phyloP scores from a whole-genome alignment of 768 basidiomycete species.

The Floccularia luteovirens region DNA sequence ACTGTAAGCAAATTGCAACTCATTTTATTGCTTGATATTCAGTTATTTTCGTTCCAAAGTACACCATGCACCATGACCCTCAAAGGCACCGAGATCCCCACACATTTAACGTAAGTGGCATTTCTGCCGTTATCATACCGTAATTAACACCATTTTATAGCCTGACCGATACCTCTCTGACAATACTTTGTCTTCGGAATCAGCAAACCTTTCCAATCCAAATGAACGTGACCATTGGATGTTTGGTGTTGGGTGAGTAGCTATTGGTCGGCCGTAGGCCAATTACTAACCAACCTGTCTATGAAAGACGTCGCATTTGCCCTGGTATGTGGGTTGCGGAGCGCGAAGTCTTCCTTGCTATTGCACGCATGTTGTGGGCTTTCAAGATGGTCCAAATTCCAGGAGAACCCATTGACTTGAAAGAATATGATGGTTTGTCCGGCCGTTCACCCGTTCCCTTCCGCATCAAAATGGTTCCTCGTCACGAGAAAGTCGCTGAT shows the following conservation, averaged over 20 bases:
- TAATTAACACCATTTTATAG: too few relatives aligned
- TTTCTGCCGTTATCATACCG: background rate
- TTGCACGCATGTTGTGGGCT: slow-evolving; percentile 40
- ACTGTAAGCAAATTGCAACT: slow-evolving; percentile 15
- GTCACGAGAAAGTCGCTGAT: slow-evolving; percentile 20
- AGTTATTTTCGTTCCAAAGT: too few relatives aligned
- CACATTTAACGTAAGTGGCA: slow-evolving; percentile 17
- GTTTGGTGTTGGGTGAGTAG: slow-evolving; percentile 38
- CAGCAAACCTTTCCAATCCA: slow-evolving; percentile 31
- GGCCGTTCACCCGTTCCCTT: slow-evolving; percentile 38
- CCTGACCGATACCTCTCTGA: slow-evolving; percentile 40
- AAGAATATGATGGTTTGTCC: slow-evolving; percentile 39
- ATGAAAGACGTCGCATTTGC: slow-evolving; percentile 28
- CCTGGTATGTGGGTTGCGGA: slow-evolving; percentile 38
- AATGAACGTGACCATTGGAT: slow-evolving; percentile 43
- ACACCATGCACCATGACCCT: slow-evolving; percentile 27
- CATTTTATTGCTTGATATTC: too few relatives aligned
- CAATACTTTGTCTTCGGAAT: slow-evolving; percentile 27
- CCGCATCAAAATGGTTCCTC: slow-evolving; percentile 22
- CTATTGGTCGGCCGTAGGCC: too few relatives aligned
- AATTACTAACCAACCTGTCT: too few relatives aligned
- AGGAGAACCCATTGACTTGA: slow-evolving; percentile 33
- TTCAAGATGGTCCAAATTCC: slow-evolving; percentile 33
- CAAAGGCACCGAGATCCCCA: slow-evolving; percentile 31
- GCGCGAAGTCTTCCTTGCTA: slow-evolving; percentile 34